Percentiles rank a stretch among this genome's conserved stretches.
Evolutionary conservation across 2,329 filamentous ascomycete species (phyloP).

Genomic region (Helicocarpus griseus): DNA sequence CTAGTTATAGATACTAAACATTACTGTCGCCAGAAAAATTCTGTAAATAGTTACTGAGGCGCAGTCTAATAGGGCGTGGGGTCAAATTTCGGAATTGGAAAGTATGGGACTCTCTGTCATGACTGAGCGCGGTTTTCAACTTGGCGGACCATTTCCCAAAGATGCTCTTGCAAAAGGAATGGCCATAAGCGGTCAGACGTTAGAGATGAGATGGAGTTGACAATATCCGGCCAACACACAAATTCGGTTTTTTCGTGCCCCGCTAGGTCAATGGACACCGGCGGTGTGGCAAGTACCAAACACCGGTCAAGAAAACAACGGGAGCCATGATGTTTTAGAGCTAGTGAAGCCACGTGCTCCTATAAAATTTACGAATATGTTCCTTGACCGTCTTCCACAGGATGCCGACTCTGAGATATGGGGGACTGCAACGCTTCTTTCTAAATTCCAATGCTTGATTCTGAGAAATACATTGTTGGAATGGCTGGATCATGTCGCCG

Average conservation of each 20-base stretch:
- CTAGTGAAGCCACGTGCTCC: neutral
- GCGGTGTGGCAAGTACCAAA: neutral
- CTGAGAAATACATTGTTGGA: neutral
- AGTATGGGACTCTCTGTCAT: no score
- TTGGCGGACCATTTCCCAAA: no score
- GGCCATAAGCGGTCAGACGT: neutral
- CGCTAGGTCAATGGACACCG: neutral
- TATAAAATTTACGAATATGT: neutral
- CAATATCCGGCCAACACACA: neutral
- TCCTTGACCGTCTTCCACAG: neutral
- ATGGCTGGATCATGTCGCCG: neutral
- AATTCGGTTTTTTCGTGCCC: neutral
- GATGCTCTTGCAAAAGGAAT: neutral
- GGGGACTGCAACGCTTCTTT: neutral
- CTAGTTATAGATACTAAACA: neutral
- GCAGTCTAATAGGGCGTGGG: no score
- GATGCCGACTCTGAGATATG: neutral
- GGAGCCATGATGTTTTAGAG: neutral
- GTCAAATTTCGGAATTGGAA: no score
- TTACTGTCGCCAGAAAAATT: no score
- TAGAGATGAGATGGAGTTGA: neutral
- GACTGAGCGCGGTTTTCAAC: no score
- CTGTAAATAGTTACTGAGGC: no score
- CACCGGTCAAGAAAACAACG: neutral
- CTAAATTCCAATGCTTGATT: neutral